These are phyloP conservation scores for Thinopyrum elongatum DNA, from an alignment of 176 grass and related monocot genomes.

Conservation along the genomic window DNA sequence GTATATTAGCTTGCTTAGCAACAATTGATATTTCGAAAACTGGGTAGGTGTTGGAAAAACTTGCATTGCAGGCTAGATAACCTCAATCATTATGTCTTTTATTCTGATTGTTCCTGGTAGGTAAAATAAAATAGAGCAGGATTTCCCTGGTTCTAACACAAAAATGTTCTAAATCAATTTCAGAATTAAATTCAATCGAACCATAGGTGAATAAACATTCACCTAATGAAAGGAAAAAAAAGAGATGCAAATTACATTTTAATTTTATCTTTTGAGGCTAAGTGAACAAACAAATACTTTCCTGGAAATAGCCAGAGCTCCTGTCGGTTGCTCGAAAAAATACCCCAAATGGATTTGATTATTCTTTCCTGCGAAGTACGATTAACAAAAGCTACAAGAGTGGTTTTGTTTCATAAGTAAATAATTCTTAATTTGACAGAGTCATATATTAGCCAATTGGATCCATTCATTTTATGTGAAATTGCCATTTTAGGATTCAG, in stretches of 20 bases:
- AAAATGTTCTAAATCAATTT: neutral
- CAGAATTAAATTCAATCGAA: neutral
- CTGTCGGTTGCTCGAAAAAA: neutral
- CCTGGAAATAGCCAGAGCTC: neutral
- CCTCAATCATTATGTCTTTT: neutral
- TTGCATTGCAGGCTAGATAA: neutral
- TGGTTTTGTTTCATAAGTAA: neutral
- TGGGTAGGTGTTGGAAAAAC: neutral
- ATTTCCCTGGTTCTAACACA: neutral
- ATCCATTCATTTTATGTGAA: neutral
- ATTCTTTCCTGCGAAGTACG: neutral
- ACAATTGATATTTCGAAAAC: neutral
- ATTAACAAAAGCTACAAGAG: neutral
- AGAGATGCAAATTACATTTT: neutral
- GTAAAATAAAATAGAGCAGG: neutral
- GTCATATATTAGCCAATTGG: neutral
- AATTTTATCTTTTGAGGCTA: neutral
- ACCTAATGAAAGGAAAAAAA: neutral
- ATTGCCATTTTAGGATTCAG: neutral
- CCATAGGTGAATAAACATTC: neutral
- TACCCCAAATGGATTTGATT: neutral
- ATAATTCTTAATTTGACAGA: neutral
- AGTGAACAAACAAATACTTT: neutral
- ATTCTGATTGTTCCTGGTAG: neutral
- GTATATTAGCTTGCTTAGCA: constrained; percentile 2